Conservation (phyloP, 805 yeast species). For the Wickerhamomyces bovis region DNA sequence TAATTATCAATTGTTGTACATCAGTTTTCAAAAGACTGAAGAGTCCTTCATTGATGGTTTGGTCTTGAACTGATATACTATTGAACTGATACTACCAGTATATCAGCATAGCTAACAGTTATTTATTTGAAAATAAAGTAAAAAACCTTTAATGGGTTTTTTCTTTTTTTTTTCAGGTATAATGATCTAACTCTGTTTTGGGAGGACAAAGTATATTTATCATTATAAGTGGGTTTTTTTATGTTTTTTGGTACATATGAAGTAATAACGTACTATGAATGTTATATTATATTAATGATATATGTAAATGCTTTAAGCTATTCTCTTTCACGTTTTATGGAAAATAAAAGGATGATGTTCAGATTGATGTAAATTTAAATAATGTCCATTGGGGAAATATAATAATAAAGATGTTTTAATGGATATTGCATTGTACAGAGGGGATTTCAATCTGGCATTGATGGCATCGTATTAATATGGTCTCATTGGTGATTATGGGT, state of each 20-base stretch:
- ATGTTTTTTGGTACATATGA: background rate
- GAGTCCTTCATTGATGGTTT: constrained; percentile 17
- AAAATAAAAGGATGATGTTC: background rate
- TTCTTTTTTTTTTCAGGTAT: background rate
- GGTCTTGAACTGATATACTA: background rate
- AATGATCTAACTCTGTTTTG: background rate
- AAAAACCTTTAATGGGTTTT: background rate
- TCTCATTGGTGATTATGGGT: no score
- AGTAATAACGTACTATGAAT: background rate
- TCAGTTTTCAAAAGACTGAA: constrained; percentile 46
- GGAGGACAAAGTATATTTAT: background rate
- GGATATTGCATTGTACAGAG: background rate
- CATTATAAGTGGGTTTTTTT: background rate
- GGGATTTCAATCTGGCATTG: no score
- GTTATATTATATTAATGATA: no score
- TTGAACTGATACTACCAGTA: no score
- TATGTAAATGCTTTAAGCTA: no score
- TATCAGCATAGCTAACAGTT: no score
- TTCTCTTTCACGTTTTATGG: background rate
- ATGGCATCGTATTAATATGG: no score
- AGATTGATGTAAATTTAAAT: background rate
- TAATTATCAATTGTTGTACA: constrained; percentile 66
- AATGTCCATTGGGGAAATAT: background rate
- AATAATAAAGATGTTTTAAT: no score
- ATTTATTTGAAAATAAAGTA: background rate